phyloP scores from a whole-genome alignment of 176 grass and related monocot genomes.

The Aegilops bicornis region DNA sequence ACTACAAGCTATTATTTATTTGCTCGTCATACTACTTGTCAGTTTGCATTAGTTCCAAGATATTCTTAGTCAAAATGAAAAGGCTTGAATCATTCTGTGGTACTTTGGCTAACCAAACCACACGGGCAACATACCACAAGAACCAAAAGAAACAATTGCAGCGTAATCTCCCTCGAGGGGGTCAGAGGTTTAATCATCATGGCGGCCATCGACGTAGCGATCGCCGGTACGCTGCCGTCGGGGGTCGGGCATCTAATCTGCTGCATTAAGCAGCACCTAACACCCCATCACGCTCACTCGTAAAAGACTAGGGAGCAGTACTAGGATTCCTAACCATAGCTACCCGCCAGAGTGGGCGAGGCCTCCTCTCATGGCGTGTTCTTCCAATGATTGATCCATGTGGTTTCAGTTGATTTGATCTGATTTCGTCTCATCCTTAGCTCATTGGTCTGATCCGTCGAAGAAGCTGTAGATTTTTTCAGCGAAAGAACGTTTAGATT shows the following conservation, averaged over 20 bases:
- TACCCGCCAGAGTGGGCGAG: background rate
- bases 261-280: background rate
- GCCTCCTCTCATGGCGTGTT: background rate
- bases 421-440: too few species aligned
- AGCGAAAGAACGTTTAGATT: too few species aligned
- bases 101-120: too few species aligned
- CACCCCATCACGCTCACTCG: background rate
- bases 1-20: too few species aligned
- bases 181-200: background rate
- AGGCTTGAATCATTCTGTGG: too few species aligned
- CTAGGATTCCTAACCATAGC: background rate
- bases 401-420: background rate
- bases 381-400: background rate
- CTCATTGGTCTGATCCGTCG: too few species aligned
- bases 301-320: background rate
- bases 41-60: too few species aligned
- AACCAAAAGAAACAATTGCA: background rate
- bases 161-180: background rate
- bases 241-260: conserved; percentile 10
- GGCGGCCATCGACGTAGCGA: background rate
- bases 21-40: too few species aligned
- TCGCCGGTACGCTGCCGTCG: conserved; percentile 12
- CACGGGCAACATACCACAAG: too few species aligned
- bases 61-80: too few species aligned
- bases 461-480: too few species aligned